Evolutionary conservation across 2,329 filamentous ascomycete genomes (phyloP).

Genomic region (Proliferodiscus dingleyae): DNA sequence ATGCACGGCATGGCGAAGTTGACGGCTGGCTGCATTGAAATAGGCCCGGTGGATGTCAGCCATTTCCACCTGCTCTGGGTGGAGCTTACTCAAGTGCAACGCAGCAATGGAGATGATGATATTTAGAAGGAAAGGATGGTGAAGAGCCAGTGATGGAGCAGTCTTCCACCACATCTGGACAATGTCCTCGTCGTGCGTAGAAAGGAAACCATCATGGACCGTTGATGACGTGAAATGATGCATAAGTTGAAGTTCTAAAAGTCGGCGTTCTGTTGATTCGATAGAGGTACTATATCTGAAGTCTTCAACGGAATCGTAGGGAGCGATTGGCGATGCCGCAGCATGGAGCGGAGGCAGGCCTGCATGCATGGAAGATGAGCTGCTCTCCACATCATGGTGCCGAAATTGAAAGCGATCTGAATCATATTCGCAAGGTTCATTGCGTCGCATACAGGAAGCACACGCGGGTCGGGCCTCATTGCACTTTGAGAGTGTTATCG

Average conservation of each 20-base stretch:
- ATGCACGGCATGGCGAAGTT: constrained; percentile 7
- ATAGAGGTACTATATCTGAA: background rate
- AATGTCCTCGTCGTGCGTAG: constrained; percentile 3
- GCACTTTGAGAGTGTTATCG: background rate
- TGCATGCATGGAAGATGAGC: background rate
- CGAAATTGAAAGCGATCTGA: background rate
- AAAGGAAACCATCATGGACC: constrained; percentile 5
- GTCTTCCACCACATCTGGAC: constrained; percentile 6
- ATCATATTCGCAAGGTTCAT: background rate
- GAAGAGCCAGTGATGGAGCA: constrained; percentile 5
- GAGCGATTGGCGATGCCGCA: background rate
- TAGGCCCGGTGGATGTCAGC: constrained; percentile 8
- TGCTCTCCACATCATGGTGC: background rate
- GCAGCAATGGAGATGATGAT: constrained; percentile 8
- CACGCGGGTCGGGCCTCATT: background rate
- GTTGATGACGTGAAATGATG: constrained; percentile 14
- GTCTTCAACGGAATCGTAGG: background rate
- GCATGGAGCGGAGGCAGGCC: background rate
- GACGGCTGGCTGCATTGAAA: constrained; percentile 7
- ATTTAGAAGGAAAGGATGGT: constrained; percentile 6
- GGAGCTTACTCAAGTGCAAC: constrained; percentile 7
- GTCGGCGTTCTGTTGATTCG: constrained; percentile 4
- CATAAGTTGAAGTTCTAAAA: constrained; percentile 23
- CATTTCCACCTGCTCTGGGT: constrained; percentile 6
- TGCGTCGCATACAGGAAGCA: background rate